Base-by-base conservation (phyloP, 1,284 basidiomycete species). In the Lentinula novae-zelandiae region DNA sequence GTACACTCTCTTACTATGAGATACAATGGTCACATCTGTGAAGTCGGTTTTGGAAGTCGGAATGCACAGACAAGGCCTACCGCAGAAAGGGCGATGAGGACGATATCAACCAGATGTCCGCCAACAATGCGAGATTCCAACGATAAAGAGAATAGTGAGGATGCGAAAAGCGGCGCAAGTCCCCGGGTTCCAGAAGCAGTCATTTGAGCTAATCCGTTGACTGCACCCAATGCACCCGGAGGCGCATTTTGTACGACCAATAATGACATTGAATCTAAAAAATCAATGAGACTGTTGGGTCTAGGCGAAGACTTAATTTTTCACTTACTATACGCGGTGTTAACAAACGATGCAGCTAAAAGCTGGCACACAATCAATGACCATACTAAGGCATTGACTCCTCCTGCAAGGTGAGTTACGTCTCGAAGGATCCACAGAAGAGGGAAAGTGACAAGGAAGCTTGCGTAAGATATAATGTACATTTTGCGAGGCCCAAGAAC, bases 151-250 rank as follows among this genome's bases (percentile, higher is more conserved):
- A 63, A 63, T 27, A 63, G 40, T 3, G 62, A 60, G 1, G 62
- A 63, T 6, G 58, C 58, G 4, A 60, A 39, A 20, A 60, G n/a
- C n/a, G 62, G 62, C 20, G 62, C 58, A 6, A 60, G 36, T 4
- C 62, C 62, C 39, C 62, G 53, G 7, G 52, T 38, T 3, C 54
- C 58, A 40, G 58, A 63, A 10, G 67, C 63, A 13, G 64, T 54
- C 65, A 65, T 67, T 34, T 69, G 68, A 12, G 64, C 65, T 17
- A 67, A 44, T 6, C 65, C 65, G 48, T 69, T 69, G 36, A 66
- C 66, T 5, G 64, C 59, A 4, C 67, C 67, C 9, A 69, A 56
- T 3, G 65, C 63, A 2, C 59, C 36, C 3, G 65, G 65, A 6
- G 60, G 57, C 0, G 67, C 58, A 22, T 17, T 52, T 50, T 60